Base-by-base conservation (phyloP, 495 filamentous ascomycete species). In the Chaetomium tenue region DNA sequence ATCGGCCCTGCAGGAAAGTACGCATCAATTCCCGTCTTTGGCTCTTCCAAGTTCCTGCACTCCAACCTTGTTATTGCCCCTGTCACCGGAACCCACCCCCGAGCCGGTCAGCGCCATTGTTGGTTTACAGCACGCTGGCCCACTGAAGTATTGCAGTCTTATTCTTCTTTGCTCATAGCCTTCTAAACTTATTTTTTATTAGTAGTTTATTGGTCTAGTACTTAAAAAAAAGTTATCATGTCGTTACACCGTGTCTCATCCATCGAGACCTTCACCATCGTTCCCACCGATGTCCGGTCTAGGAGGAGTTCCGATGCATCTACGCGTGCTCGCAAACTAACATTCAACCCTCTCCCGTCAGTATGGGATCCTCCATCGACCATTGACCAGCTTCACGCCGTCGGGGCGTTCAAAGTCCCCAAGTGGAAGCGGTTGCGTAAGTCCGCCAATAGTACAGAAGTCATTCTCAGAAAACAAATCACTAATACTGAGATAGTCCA, bases 321-420 rank as follows among this genome's bases (percentile, higher is more conserved):
- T 20, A 70, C 79, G 44, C 71, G 77, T 54, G 73, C 75, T 39
- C 74, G 74, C 63, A 83, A 82, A 61, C 72, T 84, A 37, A 83
- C 77, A 60, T 85, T 85, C 68, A 83, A 81, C 71, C 83, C 83
- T 5, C 70, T 84, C 13, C 82, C 81, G 0, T 72, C 77, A 52
- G 74, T 72, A 59, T 84, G 82, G 82, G 73, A 80, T 68, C 76
- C 80, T 22, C 72, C 69, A 39, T 67, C 72, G 25, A 67, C 65
- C 22, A 46, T 71, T n/a, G 69, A 77, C 11, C 55, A 66, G 40
- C 68, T 75, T 30, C 77, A 84, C 60, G 81, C 88, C 6, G 81
- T 85, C 18, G 84, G 83, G 1, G 89, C 89, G 37, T 91, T 90
- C 71, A 87, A 90, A 72, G 87, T 91, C 1, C 82, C 85, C 56